A percentile compares a stretch with the other conserved stretches of the same genome.
Evolutionary conservation across 2,329 filamentous ascomycete genomes (phyloP).

Genomic region (Cucurbitaria berberidis): DNA sequence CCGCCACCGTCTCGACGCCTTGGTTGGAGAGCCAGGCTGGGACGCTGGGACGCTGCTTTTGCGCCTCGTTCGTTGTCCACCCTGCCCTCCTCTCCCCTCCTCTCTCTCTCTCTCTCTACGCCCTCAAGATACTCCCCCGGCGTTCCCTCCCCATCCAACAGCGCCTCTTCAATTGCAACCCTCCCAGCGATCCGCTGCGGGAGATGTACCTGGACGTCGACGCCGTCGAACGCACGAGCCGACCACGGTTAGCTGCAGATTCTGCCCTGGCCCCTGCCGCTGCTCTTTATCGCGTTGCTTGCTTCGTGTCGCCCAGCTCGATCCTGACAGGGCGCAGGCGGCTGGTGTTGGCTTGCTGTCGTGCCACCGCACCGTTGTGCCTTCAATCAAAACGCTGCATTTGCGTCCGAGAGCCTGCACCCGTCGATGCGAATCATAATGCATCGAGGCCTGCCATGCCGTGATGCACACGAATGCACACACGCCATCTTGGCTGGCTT

Average conservation of each 20-base stretch:
- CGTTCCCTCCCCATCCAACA: neutral
- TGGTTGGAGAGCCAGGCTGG: no score
- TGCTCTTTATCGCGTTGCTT: constrained; percentile 21
- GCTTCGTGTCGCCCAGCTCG: no score
- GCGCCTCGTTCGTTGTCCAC: no score
- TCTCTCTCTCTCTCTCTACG: no score
- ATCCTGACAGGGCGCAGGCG: constrained; percentile 24
- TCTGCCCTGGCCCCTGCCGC: constrained; percentile 11
- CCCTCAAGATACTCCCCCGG: neutral
- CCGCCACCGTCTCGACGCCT: neutral
- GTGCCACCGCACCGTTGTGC: constrained; percentile 35
- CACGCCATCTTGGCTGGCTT: constrained; percentile 13
- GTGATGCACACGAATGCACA: constrained; percentile 24
- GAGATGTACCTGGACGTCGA: constrained; percentile 41
- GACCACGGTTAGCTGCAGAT: constrained; percentile 30
- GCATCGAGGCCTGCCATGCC: constrained; percentile 26
- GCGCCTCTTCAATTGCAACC: constrained; percentile 1
- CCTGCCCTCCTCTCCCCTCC: no score
- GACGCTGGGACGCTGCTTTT: no score
- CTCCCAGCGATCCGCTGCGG: constrained; percentile 22
- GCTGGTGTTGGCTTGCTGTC: constrained; percentile 36
- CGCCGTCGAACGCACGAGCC: constrained; percentile 30
- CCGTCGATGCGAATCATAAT: constrained; percentile 32
- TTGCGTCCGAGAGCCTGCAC: constrained; percentile 22
- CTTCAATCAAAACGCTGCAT: constrained; percentile 35